These are phyloP conservation scores for Blastobotrys robertii DNA, from an alignment of 805 yeast genomes.

Conservation along the genomic window DNA sequence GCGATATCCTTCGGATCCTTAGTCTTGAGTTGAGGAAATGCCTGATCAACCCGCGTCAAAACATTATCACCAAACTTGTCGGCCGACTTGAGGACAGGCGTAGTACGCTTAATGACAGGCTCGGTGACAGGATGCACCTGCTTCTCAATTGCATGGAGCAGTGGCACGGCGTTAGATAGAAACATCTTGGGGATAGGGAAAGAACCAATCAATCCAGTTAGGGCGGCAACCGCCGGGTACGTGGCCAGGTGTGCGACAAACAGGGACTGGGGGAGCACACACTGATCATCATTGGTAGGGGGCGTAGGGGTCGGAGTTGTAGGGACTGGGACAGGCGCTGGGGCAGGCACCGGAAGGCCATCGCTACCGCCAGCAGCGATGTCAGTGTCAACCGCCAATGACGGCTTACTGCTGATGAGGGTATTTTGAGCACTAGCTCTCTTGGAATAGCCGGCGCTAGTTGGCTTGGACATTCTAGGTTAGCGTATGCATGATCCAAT, in stretches of 20 bases:
- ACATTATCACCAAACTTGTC: slow-evolving; percentile 48
- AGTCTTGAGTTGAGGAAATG: slow-evolving; percentile 51
- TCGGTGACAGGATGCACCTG: slow-evolving; percentile 23
- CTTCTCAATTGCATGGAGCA: slow-evolving; percentile 35
- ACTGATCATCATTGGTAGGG: too few relatives aligned
- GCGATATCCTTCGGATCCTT: slow-evolving; percentile 44
- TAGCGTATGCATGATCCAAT: too few relatives aligned
- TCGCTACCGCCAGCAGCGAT: too few relatives aligned
- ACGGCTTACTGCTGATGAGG: too few relatives aligned
- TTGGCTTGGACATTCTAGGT: too few relatives aligned
- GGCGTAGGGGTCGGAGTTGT: too few relatives aligned
- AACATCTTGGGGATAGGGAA: slow-evolving; percentile 49
- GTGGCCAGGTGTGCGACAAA: slow-evolving; percentile 43
- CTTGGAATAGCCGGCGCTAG: too few relatives aligned
- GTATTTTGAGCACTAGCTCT: too few relatives aligned
- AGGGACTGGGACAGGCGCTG: too few relatives aligned
- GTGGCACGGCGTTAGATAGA: slow-evolving; percentile 52
- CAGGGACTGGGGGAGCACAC: slow-evolving; percentile 18
- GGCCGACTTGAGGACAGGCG: slow-evolving; percentile 37
- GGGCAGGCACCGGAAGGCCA: too few relatives aligned
- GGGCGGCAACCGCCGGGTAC: slow-evolving; percentile 47
- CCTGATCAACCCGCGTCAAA: slow-evolving; percentile 47
- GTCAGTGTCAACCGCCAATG: too few relatives aligned
- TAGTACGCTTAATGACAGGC: slow-evolving; percentile 30
- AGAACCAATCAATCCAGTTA: slow-evolving; percentile 49